Percentiles rank a stretch among this genome's conserved stretches.
Evolutionary conservation across 1,139 yeast species (phyloP).

Genomic region (Ashbya aceris): DNA sequence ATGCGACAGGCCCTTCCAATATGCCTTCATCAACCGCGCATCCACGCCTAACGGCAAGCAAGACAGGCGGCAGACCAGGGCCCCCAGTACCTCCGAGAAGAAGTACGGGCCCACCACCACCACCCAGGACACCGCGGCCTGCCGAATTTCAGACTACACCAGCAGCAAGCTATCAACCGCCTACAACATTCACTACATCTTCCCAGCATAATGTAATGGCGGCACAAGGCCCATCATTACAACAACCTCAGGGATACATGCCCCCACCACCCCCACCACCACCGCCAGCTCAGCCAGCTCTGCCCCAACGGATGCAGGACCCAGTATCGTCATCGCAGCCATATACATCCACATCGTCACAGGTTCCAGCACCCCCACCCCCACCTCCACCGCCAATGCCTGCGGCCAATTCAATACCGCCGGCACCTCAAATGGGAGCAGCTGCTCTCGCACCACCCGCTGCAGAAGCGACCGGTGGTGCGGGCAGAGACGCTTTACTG

Average conservation of each 20-base stretch:
- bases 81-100: slow-evolving; percentile 13
- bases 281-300: slow-evolving; percentile 18
- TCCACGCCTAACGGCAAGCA: slow-evolving; percentile 5
- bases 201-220: no score
- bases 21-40: no score
- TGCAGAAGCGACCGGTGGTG: slow-evolving; percentile 37
- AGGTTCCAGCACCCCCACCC: slow-evolving; percentile 13
- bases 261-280: slow-evolving; percentile 17
- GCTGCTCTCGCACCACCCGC: slow-evolving; percentile 28
- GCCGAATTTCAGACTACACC: slow-evolving; percentile 6
- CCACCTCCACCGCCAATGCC: slow-evolving; percentile 13
- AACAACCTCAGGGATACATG: neutral
- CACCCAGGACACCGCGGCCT: slow-evolving; percentile 17
- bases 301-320: neutral
- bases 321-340: slow-evolving; percentile 12
- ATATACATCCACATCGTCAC: slow-evolving; percentile 19
- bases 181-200: no score
- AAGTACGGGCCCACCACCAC: slow-evolving; percentile 23
- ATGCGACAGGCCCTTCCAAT: no score
- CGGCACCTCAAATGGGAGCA: slow-evolving; percentile 4
- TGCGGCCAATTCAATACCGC: neutral
- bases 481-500: slow-evolving; percentile 70
- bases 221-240: no score
- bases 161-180: neutral
- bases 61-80: slow-evolving; percentile 4